Evolutionary conservation across 2,329 filamentous ascomycete species (phyloP), one percentile per base, ranked within the genome.

Genomic region (Calonectria montana): DNA sequence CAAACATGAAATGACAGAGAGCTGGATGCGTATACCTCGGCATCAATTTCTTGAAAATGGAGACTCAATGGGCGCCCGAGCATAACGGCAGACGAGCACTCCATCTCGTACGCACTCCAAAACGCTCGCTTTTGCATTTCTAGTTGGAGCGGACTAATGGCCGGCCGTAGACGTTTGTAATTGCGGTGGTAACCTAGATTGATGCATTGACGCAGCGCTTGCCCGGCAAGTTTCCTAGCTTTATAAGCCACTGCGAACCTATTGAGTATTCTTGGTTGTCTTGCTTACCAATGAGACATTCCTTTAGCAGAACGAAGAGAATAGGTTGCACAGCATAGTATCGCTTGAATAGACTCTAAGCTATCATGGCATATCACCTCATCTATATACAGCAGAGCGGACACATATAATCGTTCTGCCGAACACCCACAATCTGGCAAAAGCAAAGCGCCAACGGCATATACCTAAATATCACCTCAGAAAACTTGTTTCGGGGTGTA

Each of bases 341-440:
- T 55, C 9, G 65, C 47, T 59, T 67, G 50, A 16, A 67, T 59
- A 16, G 31, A 50, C 35, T 59, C 47, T 27, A 59, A 25, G 50
- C 59, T 67, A 29, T 45, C 37, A 7, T 59, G 47, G 13, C 7
- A 59, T 0, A 77, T 48, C 2, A 80, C 35, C 1, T 77, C 72
- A 8, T 75, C 70, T 13, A 75, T 71, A 13, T 77, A 75, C 7
- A 76, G 63, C 16, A 76, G 69, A 1, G 76, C 77, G 13, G 77
- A 74, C 3, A 72, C 70, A 29, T 78, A 80, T 16, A 78, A 48
- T 47, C 66, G 65, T 71, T 79, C 67, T 16, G 75, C 31, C 0
- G 70, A 72, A 23, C 50, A 68, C 12, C 71, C 27, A 50, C 39
- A 27, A 55, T 61, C 43, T 39, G 72, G 23, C 41, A 72, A 31